Evolutionary conservation across 345 rosid genomes (phyloP).

Genomic region (Moricandia moricandioides): DNA sequence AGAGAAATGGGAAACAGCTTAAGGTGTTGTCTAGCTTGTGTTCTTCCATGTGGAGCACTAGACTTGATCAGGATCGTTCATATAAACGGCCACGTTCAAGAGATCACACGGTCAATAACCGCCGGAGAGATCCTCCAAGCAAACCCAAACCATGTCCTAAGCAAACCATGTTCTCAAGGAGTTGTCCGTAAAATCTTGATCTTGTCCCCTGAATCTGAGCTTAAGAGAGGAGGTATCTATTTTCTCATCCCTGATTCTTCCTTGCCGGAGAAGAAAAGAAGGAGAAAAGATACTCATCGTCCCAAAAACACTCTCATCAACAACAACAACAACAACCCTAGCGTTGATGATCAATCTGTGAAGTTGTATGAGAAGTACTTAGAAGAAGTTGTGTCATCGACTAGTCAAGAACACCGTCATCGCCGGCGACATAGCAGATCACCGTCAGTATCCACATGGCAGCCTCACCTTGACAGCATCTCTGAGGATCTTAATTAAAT

Average conservation of each 20-base stretch:
- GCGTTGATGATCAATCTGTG: slow-evolving; percentile 6
- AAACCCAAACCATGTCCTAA: slow-evolving; percentile 81
- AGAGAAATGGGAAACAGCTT: slow-evolving; percentile 76
- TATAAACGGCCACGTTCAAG: slow-evolving; percentile 79
- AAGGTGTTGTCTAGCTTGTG: slow-evolving; percentile 90
- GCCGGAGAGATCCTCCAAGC: slow-evolving; percentile 81
- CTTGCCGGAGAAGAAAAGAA: slow-evolving; percentile 50
- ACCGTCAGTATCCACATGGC: slow-evolving; percentile 59
- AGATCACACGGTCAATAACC: slow-evolving; percentile 66
- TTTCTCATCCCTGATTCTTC: slow-evolving; percentile 77
- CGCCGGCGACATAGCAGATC: slow-evolving; percentile 56
- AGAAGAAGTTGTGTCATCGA: slow-evolving; percentile 18
- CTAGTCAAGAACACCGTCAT: slow-evolving; percentile 43
- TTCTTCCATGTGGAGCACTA: slow-evolving; percentile 93
- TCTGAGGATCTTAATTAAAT: slow-evolving; percentile 53
- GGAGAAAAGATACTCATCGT: slow-evolving; percentile 16
- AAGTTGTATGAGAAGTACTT: slow-evolving; percentile 34
- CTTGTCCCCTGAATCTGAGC: slow-evolving; percentile 82
- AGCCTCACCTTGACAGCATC: slow-evolving; percentile 75
- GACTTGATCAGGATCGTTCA: slow-evolving; percentile 95
- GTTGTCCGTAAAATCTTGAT: slow-evolving; percentile 73
- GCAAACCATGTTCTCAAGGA: slow-evolving; percentile 86
- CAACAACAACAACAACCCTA: background rate
- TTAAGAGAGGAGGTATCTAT: slow-evolving; percentile 82
- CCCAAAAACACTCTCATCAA: background rate